phyloP scores from a whole-genome alignment of 1,139 yeast species.

The Candida sanyaensis region DNA sequence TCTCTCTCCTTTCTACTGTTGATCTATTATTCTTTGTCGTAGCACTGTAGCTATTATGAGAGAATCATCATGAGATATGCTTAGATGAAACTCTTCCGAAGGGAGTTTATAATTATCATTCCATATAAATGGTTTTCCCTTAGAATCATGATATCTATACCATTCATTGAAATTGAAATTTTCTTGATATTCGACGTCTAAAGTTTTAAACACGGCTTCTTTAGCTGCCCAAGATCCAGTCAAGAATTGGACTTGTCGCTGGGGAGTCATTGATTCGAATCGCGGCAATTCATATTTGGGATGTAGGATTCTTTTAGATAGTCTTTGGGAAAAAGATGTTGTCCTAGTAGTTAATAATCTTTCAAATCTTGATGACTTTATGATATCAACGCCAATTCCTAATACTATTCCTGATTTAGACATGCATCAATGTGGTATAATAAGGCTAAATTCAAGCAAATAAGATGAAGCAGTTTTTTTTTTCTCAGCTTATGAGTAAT shows the following conservation, averaged over 20 bases:
- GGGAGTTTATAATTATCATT: conserved; percentile 27
- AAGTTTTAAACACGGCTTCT: conserved; percentile 71
- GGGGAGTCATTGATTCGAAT: conserved; percentile 22
- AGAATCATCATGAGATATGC: conserved; percentile 70
- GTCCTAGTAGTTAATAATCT: conserved; percentile 33
- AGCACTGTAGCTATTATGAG: conserved; percentile 51
- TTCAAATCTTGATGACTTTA: conserved; percentile 51
- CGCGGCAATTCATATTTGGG: conserved; percentile 44
- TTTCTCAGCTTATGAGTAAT: background rate
- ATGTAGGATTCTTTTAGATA: conserved; percentile 54
- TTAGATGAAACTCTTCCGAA: conserved; percentile 54
- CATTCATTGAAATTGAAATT: conserved; percentile 60
- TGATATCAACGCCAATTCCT: conserved; percentile 69
- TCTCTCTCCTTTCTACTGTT: background rate
- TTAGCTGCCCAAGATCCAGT: conserved; percentile 75
- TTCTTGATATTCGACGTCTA: conserved; percentile 51
- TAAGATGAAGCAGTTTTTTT: background rate
- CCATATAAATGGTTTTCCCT: conserved; percentile 43
- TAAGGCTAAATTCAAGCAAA: background rate
- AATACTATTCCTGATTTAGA: conserved; percentile 15
- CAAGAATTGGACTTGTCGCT: conserved; percentile 27
- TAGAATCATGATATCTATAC: conserved; percentile 46
- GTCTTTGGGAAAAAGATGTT: conserved; percentile 33
- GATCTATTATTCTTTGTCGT: conserved; percentile 28
- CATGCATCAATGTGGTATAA: background rate